Evolutionary conservation across 2,329 filamentous ascomycete genomes (phyloP).

Genomic region (Drechslerella coelobrocha): DNA sequence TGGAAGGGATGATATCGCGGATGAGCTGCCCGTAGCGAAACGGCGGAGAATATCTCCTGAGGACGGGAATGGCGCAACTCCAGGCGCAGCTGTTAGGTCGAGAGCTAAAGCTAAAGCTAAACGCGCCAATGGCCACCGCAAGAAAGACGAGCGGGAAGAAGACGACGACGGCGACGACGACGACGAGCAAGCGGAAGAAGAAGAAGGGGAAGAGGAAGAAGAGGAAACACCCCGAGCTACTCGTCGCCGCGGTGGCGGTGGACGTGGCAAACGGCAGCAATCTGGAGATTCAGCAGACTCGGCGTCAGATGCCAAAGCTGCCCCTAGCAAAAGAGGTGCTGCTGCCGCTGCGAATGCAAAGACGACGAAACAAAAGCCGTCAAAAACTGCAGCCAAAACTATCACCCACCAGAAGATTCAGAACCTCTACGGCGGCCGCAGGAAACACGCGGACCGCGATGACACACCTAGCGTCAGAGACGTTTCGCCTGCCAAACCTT

Average conservation of each 20-base stretch:
- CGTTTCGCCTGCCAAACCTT: slow-evolving; percentile 15
- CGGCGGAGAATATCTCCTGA: slow-evolving; percentile 33
- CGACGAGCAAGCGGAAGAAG: slow-evolving; percentile 12
- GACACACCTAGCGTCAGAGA: slow-evolving; percentile 34
- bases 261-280: not conserved
- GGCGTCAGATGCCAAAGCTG: not conserved
- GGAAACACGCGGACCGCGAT: slow-evolving; percentile 39
- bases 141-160: slow-evolving; percentile 4
- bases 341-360: too few species aligned
- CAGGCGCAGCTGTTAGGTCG: not conserved
- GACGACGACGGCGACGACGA: not conserved
- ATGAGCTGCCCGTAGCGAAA: slow-evolving; percentile 35
- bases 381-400: not conserved
- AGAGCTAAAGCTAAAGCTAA: too few species aligned
- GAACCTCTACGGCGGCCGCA: slow-evolving; percentile 40
- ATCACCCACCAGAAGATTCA: slow-evolving; percentile 33
- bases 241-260: not conserved
- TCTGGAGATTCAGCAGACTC: slow-evolving; percentile 1
- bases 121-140: not conserved
- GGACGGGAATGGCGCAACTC: slow-evolving; percentile 1
- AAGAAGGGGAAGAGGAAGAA: slow-evolving; percentile 8
- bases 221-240: slow-evolving; percentile 26
- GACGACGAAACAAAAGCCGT: not conserved
- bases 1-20: not conserved
- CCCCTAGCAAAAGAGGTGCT: not conserved